phyloP scores from a whole-genome alignment of 106 monocot genomes.

The Dendrobium nobile region DNA sequence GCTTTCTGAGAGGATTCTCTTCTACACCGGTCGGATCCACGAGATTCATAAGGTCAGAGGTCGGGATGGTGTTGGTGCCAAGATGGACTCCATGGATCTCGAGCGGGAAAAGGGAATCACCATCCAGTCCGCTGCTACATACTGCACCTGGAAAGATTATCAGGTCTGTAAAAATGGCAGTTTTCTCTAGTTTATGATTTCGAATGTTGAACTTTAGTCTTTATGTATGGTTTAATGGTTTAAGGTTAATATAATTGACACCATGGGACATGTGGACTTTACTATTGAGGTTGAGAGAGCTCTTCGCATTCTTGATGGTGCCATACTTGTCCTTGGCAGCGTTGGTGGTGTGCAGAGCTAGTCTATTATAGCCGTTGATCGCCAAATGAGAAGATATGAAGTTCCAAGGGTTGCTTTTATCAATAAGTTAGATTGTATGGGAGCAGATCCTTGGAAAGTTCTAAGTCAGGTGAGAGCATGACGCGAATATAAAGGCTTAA shows the following conservation, averaged over 20 bases:
- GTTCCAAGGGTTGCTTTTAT: conserved; percentile 95
- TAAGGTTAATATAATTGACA: conserved; percentile 98
- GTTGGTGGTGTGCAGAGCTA: conserved; percentile 98
- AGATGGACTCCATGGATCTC: conserved; percentile 99
- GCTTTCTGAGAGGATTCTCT: conserved; percentile 83
- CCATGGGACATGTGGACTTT: conserved; percentile 96
- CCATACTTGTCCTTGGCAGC: conserved; percentile 94
- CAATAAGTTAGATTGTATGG: conserved; percentile 97
- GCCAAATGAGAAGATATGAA: conserved; percentile 97
- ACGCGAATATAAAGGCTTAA: neutral
- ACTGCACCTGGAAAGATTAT: conserved; percentile 90
- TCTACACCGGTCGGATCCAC: conserved; percentile 93
- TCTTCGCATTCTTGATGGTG: conserved; percentile 96
- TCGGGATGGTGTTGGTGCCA: conserved; percentile 92
- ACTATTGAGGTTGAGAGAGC: conserved; percentile 99
- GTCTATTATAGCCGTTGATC: conserved; percentile 86
- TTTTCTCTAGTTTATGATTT: neutral
- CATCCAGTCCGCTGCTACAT: conserved; percentile 97
- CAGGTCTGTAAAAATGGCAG: conserved; percentile 31
- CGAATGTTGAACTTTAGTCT: neutral
- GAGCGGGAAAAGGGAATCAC: conserved; percentile 99
- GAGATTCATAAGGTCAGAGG: conserved; percentile 97
- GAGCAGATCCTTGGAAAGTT: conserved; percentile 99
- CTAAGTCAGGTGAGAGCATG: conserved; percentile 65
- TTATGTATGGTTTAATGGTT: conserved; percentile 2